Evolutionary conservation across 2,329 filamentous ascomycete species (phyloP).

Genomic region (Claviceps fusiformis): DNA sequence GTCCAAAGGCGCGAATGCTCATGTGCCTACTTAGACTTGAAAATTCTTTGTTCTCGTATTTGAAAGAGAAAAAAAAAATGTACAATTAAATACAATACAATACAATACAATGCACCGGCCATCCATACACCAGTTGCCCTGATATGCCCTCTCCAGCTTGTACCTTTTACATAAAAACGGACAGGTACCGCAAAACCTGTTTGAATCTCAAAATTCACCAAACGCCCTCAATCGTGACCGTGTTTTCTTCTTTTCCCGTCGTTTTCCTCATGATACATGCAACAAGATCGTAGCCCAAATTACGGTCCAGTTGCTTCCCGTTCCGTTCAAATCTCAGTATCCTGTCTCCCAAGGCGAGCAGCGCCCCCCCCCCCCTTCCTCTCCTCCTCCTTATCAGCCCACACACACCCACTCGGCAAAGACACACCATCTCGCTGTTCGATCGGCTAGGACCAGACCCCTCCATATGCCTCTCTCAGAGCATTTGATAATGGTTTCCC

Average conservation of each 20-base stretch:
- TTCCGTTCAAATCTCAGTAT: neutral
- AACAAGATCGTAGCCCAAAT: neutral
- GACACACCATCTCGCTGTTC: slow-evolving; percentile 80
- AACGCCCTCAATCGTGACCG: neutral
- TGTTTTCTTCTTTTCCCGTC: neutral
- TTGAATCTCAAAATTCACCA: neutral
- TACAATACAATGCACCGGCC: neutral
- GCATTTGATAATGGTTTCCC: slow-evolving; percentile 88
- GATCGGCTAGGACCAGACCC: slow-evolving; percentile 68
- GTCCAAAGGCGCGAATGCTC: neutral
- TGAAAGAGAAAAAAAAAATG: neutral
- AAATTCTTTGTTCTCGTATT: neutral
- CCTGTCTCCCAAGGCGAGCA: neutral
- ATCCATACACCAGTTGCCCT: slow-evolving; percentile 2
- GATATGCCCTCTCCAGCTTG: neutral
- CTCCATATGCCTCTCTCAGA: slow-evolving; percentile 71
- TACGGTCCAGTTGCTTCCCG: neutral
- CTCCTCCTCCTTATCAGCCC: slow-evolving; percentile 12
- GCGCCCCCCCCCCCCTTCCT: neutral
- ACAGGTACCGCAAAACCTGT: neutral
- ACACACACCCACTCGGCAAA: slow-evolving; percentile 73
- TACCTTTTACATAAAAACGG: neutral
- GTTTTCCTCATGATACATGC: neutral
- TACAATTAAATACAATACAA: neutral
- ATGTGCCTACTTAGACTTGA: neutral